Evolutionary conservation across 345 rosid species (phyloP), one percentile per base, ranked within the genome.

Genomic region (Litchi chinensis): DNA sequence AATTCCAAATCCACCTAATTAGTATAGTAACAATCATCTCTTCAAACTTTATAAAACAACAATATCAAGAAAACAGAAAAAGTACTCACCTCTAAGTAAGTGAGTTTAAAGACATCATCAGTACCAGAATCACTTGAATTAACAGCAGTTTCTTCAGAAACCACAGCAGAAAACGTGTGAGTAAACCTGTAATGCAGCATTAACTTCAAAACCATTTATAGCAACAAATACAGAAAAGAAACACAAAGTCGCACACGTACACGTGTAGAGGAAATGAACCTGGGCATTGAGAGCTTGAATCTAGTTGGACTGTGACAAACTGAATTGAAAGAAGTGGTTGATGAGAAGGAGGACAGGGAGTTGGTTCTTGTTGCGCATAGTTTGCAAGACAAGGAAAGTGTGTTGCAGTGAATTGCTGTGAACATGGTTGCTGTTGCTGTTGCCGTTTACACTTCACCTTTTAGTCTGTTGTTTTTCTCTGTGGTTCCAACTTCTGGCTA

Each of bases 71-170:
- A 48, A 19, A 65, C n/a, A 32, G 40, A 69, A 78, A 43, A 73
- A 46, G 8, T 46, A 46, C 72, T 54, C 65, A 93, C 98, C 98
- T 95, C 99, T 37, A 95, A 87, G 85, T 95, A 92, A 32, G 94
- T 90, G 70, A 95, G 92, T 76, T 87, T 90, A 77, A 91, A 90
- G 6, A 77, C 81, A 77, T 89, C 90, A 76, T 89, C 90, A 76
- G 86, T 78, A 70, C 81, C 88, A 74, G 86, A 79, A 77, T 85
- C 78, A 65, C 79, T 84, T n/a, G 92, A 79, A 77, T 75, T 90
- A 15, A 87, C 81, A 18, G 93, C 86, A 78, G 75, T 87, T 84
- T 86, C 88, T 73, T 91, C 93, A n/a, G 98, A 90, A 70, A 88
- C 83, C 19, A 95, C 85, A 59, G 93, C 92, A 75, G 86, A 84